Evolutionary conservation across 169 alveolate species (phyloP).

Genomic region (Plasmodium falciparum): DNA sequence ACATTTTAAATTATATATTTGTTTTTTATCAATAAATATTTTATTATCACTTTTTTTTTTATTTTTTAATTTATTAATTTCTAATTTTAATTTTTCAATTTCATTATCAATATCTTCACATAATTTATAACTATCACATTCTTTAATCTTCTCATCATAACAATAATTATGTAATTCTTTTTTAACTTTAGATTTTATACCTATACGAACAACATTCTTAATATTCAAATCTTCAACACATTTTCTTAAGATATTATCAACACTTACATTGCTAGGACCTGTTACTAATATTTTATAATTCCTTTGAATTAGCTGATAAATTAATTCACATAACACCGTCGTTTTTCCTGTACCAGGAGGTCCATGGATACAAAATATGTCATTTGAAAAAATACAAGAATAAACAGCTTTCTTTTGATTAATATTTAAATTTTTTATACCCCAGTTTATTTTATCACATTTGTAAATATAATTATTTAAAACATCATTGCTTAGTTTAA

Average conservation of each 20-base stretch:
- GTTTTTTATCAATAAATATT: conserved; percentile 14
- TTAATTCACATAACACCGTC: conserved; percentile 56
- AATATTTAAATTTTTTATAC: conserved; percentile 32
- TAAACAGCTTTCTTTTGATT: conserved; percentile 73
- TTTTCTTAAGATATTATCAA: conserved; percentile 47
- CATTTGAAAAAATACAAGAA: conserved; percentile 44
- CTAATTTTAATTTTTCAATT: conserved; percentile 54
- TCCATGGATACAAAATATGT: conserved; percentile 65
- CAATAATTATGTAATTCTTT: conserved; percentile 57
- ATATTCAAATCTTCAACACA: conserved; percentile 40
- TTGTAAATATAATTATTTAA: conserved; percentile 16
- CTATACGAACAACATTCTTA: conserved; percentile 49
- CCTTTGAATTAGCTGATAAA: conserved; percentile 38
- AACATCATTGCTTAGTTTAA: background rate
- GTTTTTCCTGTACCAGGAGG: conserved; percentile 80
- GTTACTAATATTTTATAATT: conserved; percentile 34
- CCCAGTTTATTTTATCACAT: conserved; percentile 43
- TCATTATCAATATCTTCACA: conserved; percentile 63
- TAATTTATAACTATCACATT: conserved; percentile 63
- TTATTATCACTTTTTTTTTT: conserved; percentile 43
- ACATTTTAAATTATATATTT: conserved; percentile 55
- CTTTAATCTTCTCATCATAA: conserved; percentile 69
- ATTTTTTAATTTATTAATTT: conserved; percentile 48
- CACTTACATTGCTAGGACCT: conserved; percentile 74
- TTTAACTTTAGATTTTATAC: conserved; percentile 39